Evolutionary conservation across 345 rosid species (phyloP).

Genomic region (Eutrema yunnanense): DNA sequence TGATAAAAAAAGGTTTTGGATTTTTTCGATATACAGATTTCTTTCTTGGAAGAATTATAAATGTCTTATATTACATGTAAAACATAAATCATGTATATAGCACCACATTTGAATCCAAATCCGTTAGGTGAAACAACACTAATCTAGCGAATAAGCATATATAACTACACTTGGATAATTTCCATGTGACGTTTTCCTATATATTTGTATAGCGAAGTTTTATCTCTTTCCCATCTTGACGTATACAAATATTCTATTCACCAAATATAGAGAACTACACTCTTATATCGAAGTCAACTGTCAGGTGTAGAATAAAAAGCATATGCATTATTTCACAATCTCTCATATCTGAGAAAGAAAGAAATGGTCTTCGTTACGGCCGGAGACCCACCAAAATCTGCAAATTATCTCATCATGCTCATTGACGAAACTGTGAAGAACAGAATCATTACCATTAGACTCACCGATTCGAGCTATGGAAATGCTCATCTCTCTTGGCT

Average conservation of each 20-base stretch:
- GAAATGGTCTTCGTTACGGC: too few species aligned
- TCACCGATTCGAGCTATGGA: too few species aligned
- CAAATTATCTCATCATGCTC: too few species aligned
- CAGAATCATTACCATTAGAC: too few species aligned
- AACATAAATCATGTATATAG: neutral
- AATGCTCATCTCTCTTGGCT: too few species aligned
- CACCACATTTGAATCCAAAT: neutral
- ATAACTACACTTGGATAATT: neutral
- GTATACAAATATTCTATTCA: slow-evolving; percentile 12
- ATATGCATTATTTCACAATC: neutral
- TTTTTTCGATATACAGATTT: neutral
- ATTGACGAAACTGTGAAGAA: too few species aligned
- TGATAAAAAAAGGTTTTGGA: neutral
- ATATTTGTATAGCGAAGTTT: neutral
- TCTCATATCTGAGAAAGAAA: too few species aligned
- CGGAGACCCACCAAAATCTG: too few species aligned
- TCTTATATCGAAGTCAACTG: slow-evolving; percentile 20
- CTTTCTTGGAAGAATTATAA: neutral
- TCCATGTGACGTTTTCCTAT: slow-evolving; percentile 9
- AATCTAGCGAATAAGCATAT: neutral
- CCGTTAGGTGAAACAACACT: neutral
- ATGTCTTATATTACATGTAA: neutral
- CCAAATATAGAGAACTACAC: slow-evolving; percentile 14
- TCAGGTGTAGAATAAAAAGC: slow-evolving; percentile 14
- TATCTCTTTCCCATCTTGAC: neutral